phyloP scores from a whole-genome alignment of 1,284 basidiomycete species.

The Tylopilus sp. region DNA sequence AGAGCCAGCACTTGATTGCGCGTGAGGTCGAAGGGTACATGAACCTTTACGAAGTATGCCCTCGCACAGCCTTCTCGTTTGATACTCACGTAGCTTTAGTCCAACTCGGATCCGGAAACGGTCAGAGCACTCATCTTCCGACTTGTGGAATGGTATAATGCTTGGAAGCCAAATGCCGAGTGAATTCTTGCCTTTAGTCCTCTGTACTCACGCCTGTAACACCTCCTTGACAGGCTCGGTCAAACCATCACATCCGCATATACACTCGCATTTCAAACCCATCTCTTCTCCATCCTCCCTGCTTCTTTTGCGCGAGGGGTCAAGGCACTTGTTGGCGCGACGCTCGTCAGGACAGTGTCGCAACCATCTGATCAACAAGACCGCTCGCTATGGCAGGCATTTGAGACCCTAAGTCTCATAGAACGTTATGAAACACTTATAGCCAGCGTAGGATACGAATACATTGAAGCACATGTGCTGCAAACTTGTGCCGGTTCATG shows the following conservation, averaged over 20 bases:
- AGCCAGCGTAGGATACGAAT: conserved; percentile 78
- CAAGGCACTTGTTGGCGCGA: conserved; percentile 58
- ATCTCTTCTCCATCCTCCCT: conserved; percentile 64
- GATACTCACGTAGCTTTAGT: conserved; percentile 34
- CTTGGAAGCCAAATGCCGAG: conserved; percentile 62
- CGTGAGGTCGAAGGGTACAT: conserved; percentile 58
- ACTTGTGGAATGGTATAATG: conserved; percentile 61
- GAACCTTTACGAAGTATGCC: conserved; percentile 54
- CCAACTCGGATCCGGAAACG: conserved; percentile 43
- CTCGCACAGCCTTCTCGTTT: background rate
- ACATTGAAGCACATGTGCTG: conserved; percentile 72
- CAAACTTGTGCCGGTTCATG: conserved; percentile 67
- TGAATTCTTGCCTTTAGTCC: conserved; percentile 27
- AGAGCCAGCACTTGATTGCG: conserved; percentile 55
- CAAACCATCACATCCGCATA: conserved; percentile 56
- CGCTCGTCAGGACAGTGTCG: conserved; percentile 42
- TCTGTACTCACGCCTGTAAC: conserved; percentile 10
- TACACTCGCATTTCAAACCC: conserved; percentile 64
- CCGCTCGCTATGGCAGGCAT: conserved; percentile 52
- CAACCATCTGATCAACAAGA: conserved; percentile 33
- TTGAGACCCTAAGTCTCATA: conserved; percentile 73
- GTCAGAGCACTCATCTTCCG: conserved; percentile 53
- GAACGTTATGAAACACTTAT: conserved; percentile 85
- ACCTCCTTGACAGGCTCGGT: conserved; percentile 48
- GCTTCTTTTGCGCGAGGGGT: conserved; percentile 61